Evolutionary conservation across 2,329 filamentous ascomycete species (phyloP).

Genomic region (Diaporthe amygdali): DNA sequence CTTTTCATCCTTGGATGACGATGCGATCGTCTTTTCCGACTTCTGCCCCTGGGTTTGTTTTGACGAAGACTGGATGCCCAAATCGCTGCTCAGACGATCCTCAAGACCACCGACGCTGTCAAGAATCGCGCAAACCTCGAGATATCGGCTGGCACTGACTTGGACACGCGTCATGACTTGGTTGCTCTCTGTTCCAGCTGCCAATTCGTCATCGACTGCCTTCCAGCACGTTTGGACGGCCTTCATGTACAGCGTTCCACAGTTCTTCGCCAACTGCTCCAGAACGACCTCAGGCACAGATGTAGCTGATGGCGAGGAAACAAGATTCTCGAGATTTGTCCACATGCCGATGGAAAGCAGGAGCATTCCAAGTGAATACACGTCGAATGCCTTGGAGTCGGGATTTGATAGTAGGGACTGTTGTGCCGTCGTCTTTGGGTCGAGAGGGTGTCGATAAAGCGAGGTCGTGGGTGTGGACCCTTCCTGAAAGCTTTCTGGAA

Average conservation of each 20-base stretch:
- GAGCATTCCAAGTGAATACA: conserved; percentile 76
- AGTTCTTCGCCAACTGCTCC: conserved; percentile 68
- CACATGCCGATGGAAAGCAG: conserved; percentile 79
- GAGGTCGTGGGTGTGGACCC: conserved; percentile 37
- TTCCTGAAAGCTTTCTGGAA: conserved; percentile 54
- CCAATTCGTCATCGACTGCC: conserved; percentile 68
- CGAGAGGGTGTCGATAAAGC: conserved; percentile 71
- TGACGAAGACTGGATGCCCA: conserved; percentile 32
- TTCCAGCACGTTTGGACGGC: conserved; percentile 75
- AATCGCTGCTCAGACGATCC: conserved; percentile 55
- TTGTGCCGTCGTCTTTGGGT: conserved; percentile 56
- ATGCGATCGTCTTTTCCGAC: conserved; percentile 12
- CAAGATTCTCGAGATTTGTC: conserved; percentile 66
- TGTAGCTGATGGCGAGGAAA: conserved; percentile 49
- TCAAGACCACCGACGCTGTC: conserved; percentile 64
- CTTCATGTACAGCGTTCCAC: conserved; percentile 77
- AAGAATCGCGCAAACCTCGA: conserved; percentile 67
- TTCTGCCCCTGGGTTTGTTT: conserved; percentile 8
- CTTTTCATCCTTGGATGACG: conserved; percentile 23
- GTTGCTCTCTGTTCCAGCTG: conserved; percentile 51
- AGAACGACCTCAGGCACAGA: conserved; percentile 66
- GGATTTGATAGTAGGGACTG: conserved; percentile 52
- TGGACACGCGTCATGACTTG: conserved; percentile 59
- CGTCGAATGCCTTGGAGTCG: conserved; percentile 66
- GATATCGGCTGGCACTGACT: conserved; percentile 59